Conservation (phyloP, 352 stramenopile genomes). For the Phytophthora idaei region DNA sequence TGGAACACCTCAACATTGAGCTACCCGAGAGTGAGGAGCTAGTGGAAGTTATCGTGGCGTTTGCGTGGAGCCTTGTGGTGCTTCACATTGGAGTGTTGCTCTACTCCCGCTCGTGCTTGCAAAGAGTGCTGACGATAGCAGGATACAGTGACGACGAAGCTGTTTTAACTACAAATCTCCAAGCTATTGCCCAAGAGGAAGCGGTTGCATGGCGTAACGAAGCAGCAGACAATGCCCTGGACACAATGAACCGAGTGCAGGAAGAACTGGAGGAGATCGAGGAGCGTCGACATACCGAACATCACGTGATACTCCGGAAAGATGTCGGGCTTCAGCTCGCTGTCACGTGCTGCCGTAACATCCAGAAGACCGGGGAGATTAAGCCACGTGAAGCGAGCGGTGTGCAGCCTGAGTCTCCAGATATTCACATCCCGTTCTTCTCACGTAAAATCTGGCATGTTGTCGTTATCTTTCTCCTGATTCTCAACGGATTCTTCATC, state of each 20-base stretch:
- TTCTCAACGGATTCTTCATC: slow-evolving; percentile 71
- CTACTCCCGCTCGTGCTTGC: slow-evolving; percentile 44
- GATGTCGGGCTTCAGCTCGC: slow-evolving; percentile 29
- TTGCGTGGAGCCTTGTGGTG: slow-evolving; percentile 36
- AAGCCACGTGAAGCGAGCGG: slow-evolving; percentile 17
- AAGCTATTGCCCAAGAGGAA: slow-evolving; percentile 28
- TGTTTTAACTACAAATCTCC: slow-evolving; percentile 10
- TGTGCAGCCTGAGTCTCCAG: slow-evolving; percentile 17
- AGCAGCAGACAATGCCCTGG: slow-evolving; percentile 20
- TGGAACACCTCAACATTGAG: slow-evolving; percentile 14
- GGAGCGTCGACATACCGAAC: slow-evolving; percentile 16
- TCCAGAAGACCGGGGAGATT: slow-evolving; percentile 1
- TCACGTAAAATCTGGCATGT: slow-evolving; percentile 69
- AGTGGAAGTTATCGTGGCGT: slow-evolving; percentile 37
- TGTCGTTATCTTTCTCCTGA: slow-evolving; percentile 54
- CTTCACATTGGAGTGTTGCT: slow-evolving; percentile 40
- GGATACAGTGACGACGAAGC: slow-evolving; percentile 25
- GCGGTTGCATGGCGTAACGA: slow-evolving; percentile 18
- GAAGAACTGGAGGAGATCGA: slow-evolving; percentile 31
- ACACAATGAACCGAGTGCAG: slow-evolving; percentile 24
- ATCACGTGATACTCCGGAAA: slow-evolving; percentile 20
- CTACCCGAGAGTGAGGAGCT: slow-evolving; percentile 32
- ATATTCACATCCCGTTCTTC: slow-evolving; percentile 48
- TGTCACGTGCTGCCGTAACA: slow-evolving; percentile 23
- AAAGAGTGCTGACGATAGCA: slow-evolving; percentile 35